phyloP scores from a whole-genome alignment of 768 basidiomycete genomes.

The Termitomyces titanicus region DNA sequence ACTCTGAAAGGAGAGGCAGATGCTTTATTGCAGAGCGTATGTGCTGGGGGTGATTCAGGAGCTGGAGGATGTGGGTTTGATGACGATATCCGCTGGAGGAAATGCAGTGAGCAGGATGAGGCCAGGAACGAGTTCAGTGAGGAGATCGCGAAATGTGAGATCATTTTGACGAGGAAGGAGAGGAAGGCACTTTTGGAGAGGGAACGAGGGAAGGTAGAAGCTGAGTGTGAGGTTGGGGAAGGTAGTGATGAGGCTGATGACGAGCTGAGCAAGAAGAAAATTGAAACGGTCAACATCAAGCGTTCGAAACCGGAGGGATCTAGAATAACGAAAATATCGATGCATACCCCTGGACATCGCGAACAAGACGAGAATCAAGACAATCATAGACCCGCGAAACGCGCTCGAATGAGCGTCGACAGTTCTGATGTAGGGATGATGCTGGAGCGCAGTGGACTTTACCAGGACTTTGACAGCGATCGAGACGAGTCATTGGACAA shows the following conservation, averaged over 20 bases:
- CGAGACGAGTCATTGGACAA: neutral
- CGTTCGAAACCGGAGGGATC: neutral
- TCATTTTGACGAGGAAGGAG: slow-evolving; percentile 42
- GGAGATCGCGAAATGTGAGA: slow-evolving; percentile 20
- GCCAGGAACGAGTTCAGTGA: slow-evolving; percentile 3
- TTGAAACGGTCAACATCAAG: neutral
- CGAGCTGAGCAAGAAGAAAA: neutral
- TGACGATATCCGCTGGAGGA: slow-evolving; percentile 7
- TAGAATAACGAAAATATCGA: neutral
- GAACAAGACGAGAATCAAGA: neutral
- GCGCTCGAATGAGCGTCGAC: slow-evolving; percentile 15
- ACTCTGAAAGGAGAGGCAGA: neutral
- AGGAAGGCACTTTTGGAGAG: slow-evolving; percentile 20
- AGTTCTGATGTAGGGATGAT: slow-evolving; percentile 22
- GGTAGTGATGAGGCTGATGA: slow-evolving; percentile 4
- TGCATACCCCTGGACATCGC: neutral
- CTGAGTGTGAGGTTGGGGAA: neutral
- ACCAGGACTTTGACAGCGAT: slow-evolving; percentile 2
- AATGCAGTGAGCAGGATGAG: neutral
- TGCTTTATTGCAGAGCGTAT: neutral
- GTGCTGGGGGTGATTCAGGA: neutral
- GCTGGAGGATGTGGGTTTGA: neutral
- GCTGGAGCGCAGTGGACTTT: slow-evolving; percentile 2
- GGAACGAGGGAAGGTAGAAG: slow-evolving; percentile 3
- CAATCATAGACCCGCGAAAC: slow-evolving; percentile 11